phyloP scores from a whole-genome alignment of 2,329 filamentous ascomycete species.

The Penicillium italicum region DNA sequence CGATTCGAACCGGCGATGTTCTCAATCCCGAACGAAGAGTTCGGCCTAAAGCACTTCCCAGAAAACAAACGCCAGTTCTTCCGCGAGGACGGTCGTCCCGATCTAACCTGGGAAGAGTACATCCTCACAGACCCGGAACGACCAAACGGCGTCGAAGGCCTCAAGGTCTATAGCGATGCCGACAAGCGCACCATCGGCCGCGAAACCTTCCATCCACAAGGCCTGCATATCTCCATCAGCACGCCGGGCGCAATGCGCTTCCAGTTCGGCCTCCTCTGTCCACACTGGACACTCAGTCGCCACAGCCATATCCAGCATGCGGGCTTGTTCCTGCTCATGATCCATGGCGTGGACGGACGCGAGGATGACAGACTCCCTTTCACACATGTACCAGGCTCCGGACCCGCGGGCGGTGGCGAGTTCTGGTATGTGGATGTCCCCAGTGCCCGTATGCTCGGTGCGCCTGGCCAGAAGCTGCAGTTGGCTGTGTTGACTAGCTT shows the following conservation, averaged over 20 bases:
- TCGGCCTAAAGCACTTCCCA: constrained; percentile 79
- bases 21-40: constrained; percentile 68
- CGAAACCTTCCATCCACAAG: constrained; percentile 59
- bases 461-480: constrained; percentile 64
- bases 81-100: constrained; percentile 63
- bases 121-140: constrained; percentile 58
- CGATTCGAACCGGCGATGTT: constrained; percentile 63
- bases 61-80: constrained; percentile 65
- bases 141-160: constrained; percentile 42
- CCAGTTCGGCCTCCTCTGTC: constrained; percentile 73
- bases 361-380: constrained; percentile 68
- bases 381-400: constrained; percentile 45
- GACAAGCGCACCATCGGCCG: constrained; percentile 51
- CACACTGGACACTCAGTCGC: constrained; percentile 71
- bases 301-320: constrained; percentile 57
- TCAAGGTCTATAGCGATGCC: constrained; percentile 47
- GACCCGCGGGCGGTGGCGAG: constrained; percentile 62
- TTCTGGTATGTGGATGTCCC: constrained; percentile 77
- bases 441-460: constrained; percentile 60
- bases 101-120: constrained; percentile 77
- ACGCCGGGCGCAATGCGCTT: constrained; percentile 64
- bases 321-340: constrained; percentile 65
- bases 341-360: constrained; percentile 63
- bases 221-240: constrained; percentile 59
- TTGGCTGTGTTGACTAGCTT: constrained; percentile 60